Percentiles rank a stretch among this genome's conserved stretches.
Evolutionary conservation across 2,329 filamentous ascomycete species (phyloP).

Genomic region (Huntiella abstrusa): DNA sequence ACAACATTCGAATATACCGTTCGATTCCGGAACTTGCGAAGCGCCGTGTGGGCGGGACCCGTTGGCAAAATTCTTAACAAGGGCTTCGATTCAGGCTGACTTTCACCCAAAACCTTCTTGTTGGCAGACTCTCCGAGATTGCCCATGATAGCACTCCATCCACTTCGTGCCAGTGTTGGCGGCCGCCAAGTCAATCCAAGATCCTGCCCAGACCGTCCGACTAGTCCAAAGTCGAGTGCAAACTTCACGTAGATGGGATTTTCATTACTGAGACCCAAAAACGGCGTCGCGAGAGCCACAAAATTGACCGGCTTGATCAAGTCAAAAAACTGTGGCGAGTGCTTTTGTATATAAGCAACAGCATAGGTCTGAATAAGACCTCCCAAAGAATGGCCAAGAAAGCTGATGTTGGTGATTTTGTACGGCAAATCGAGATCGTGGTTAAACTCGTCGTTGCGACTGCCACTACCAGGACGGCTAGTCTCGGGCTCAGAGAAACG

Average conservation of each 20-base stretch:
- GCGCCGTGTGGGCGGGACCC: constrained; percentile 70
- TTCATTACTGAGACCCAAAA: constrained; percentile 85
- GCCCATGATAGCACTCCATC: constrained; percentile 75
- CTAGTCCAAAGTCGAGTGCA: constrained; percentile 84
- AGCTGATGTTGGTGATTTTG: constrained; percentile 84
- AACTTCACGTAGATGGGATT: constrained; percentile 97
- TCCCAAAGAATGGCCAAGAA: constrained; percentile 79
- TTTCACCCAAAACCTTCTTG: constrained; percentile 36
- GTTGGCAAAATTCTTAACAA: constrained; percentile 75
- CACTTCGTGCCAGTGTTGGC: constrained; percentile 65
- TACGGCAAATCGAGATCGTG: constrained; percentile 31
- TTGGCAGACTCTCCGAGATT: constrained; percentile 54
- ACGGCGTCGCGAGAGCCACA: constrained; percentile 68
- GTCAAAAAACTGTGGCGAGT: constrained; percentile 80
- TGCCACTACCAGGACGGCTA: no score
- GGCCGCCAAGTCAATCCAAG: constrained; percentile 86
- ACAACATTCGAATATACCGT: constrained; percentile 95
- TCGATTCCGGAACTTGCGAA: constrained; percentile 75
- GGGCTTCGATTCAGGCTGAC: constrained; percentile 69
- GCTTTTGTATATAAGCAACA: constrained; percentile 89
- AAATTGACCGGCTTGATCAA: constrained; percentile 79
- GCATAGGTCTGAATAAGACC: constrained; percentile 86
- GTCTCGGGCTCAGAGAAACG: no score
- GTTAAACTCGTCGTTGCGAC: constrained; percentile 17
- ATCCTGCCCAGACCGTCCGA: constrained; percentile 91